Evolutionary conservation across 192 early-diverging fungal genomes (phyloP).

Genomic region (Gigaspora rosea): DNA sequence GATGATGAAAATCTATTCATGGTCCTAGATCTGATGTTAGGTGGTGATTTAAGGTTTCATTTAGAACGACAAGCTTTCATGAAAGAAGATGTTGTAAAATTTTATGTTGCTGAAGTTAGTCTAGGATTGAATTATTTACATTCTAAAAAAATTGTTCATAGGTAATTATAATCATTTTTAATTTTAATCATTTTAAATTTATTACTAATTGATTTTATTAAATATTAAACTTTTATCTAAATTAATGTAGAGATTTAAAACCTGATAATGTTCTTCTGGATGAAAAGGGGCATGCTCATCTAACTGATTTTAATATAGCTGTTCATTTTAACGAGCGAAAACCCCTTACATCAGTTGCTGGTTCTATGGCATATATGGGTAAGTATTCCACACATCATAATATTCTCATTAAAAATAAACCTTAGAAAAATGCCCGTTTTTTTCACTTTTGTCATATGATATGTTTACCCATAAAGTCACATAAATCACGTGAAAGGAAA

Average conservation of each 20-base stretch:
- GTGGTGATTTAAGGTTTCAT: conserved; percentile 93
- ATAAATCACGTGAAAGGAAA: no score
- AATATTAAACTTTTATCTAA: no score
- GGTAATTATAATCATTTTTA: conserved; percentile 36
- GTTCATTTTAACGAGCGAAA: conserved; percentile 65
- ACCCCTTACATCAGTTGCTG: conserved; percentile 73
- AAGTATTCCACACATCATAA: neutral
- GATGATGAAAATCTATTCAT: conserved; percentile 93
- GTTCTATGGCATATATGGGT: conserved; percentile 84
- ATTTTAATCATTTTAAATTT: conserved; percentile 11
- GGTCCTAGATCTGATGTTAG: conserved; percentile 92
- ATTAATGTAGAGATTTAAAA: conserved; percentile 68
- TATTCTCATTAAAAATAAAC: no score
- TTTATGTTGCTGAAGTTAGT: conserved; percentile 73
- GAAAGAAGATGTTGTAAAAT: conserved; percentile 66
- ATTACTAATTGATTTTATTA: neutral
- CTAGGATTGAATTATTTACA: conserved; percentile 73
- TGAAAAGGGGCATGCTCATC: conserved; percentile 74
- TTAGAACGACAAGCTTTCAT: conserved; percentile 67
- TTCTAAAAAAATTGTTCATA: conserved; percentile 67
- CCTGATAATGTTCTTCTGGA: conserved; percentile 85
- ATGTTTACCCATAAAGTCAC: no score
- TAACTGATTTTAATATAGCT: conserved; percentile 90
- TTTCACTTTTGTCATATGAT: no score
- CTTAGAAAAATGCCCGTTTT: no score